phyloP scores from a whole-genome alignment of 768 basidiomycete species.

The Tylopilus intermedius region DNA sequence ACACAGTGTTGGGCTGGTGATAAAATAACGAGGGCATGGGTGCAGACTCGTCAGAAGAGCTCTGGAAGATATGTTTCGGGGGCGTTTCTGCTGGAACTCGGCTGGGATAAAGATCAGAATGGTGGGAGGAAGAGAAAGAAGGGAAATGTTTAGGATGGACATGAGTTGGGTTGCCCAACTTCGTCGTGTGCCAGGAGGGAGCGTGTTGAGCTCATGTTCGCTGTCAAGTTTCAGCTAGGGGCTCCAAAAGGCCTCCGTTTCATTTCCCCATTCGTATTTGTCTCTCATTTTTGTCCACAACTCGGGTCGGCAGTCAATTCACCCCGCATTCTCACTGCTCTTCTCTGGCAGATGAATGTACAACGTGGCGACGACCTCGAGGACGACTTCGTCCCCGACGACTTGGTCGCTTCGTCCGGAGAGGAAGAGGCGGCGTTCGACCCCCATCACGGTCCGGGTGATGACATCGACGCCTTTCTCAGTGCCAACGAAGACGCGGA shows the following conservation, averaged over 20 bases:
- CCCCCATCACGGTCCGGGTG: constrained; percentile 26
- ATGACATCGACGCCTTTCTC: constrained; percentile 38
- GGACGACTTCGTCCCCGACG: constrained; percentile 74
- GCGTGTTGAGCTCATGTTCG: constrained; percentile 30
- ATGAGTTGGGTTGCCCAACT: constrained; percentile 7
- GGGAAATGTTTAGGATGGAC: neutral
- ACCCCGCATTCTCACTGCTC: neutral
- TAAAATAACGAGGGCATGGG: constrained; percentile 20
- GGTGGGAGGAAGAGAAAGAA: constrained; percentile 7
- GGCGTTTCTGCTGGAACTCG: neutral
- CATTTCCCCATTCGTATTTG: constrained; percentile 12
- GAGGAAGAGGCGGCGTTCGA: constrained; percentile 41
- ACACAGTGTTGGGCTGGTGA: constrained; percentile 1
- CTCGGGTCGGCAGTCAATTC: neutral
- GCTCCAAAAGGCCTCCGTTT: neutral
- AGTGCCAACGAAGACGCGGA: constrained; percentile 43
- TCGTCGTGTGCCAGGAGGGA: constrained; percentile 7
- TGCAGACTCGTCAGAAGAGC: neutral
- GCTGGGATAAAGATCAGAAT: constrained; percentile 3
- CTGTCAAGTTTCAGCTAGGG: constrained; percentile 5
- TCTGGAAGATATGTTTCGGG: neutral
- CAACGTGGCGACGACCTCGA: constrained; percentile 74
- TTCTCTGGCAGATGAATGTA: constrained; percentile 18
- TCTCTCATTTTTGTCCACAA: neutral
- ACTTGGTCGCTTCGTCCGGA: constrained; percentile 57